Percentiles rank a stretch among this genome's conserved stretches.
Evolutionary conservation across 2,329 filamentous ascomycete species (phyloP).

Genomic region (Calycina marina): DNA sequence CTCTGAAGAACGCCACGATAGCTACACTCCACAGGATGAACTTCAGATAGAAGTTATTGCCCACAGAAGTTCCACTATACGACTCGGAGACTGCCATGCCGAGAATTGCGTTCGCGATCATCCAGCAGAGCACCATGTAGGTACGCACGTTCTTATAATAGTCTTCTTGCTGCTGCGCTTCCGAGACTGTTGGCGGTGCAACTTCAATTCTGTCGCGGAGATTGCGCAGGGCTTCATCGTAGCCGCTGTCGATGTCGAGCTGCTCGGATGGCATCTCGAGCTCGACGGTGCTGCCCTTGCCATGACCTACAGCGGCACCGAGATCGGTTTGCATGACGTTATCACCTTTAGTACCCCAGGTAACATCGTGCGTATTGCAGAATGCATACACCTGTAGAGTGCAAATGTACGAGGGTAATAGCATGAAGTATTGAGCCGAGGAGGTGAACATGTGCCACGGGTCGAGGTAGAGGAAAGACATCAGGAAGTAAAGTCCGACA

Average conservation of each 20-base stretch:
- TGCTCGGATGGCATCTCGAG: slow-evolving; percentile 97
- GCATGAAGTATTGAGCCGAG: slow-evolving; percentile 77
- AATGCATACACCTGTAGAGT: slow-evolving; percentile 97
- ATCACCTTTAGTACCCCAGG: slow-evolving; percentile 97
- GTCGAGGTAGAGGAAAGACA: slow-evolving; percentile 92
- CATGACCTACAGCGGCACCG: slow-evolving; percentile 67
- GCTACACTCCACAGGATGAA: slow-evolving; percentile 93
- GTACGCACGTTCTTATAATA: slow-evolving; percentile 96
- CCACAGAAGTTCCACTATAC: slow-evolving; percentile 57
- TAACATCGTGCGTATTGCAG: slow-evolving; percentile 97
- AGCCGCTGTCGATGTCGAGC: slow-evolving; percentile 93
- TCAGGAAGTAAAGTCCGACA: slow-evolving; percentile 85
- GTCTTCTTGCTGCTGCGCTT: slow-evolving; percentile 85
- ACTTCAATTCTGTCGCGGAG: slow-evolving; percentile 88
- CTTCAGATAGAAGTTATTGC: slow-evolving; percentile 76
- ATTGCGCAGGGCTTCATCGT: slow-evolving; percentile 93
- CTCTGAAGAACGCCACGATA: slow-evolving; percentile 72
- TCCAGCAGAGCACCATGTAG: slow-evolving; percentile 95
- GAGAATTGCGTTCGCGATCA: slow-evolving; percentile 79
- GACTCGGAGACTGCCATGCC: slow-evolving; percentile 87
- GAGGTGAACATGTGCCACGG: slow-evolving; percentile 99
- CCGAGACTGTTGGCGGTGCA: slow-evolving; percentile 41
- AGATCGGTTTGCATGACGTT: slow-evolving; percentile 90
- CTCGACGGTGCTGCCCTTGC: slow-evolving; percentile 63
- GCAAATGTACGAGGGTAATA: slow-evolving; percentile 89